These are phyloP conservation scores for Exophiala lecanii-corni DNA, from an alignment of 2,329 filamentous ascomycete genomes.

Conservation along the genomic window DNA sequence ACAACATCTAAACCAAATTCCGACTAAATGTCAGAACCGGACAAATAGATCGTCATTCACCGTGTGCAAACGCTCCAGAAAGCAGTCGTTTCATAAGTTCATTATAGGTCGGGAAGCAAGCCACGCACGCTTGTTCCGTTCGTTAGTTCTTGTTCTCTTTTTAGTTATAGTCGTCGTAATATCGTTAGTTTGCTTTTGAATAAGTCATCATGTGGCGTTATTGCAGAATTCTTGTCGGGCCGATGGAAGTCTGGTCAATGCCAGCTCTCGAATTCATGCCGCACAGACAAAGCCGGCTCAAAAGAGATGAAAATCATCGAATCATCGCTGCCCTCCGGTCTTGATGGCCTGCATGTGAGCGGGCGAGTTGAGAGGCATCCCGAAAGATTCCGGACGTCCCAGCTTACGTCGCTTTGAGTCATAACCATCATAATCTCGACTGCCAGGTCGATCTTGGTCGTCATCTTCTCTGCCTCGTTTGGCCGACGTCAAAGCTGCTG, in stretches of 20 bases:
- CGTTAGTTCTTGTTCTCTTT: constrained; percentile 26
- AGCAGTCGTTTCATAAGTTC: constrained; percentile 27
- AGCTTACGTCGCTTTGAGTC: constrained; percentile 76
- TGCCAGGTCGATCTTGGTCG: constrained; percentile 61
- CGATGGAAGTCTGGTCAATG: constrained; percentile 6
- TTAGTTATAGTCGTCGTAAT: constrained; percentile 23
- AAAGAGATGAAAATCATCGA: constrained; percentile 8
- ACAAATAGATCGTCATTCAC: constrained; percentile 16
- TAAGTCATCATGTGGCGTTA: constrained; percentile 20
- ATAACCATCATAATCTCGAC: constrained; percentile 54
- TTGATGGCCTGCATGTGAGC: constrained; percentile 41
- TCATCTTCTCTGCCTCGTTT: constrained; percentile 64
- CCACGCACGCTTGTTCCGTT: constrained; percentile 23
- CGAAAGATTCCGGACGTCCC: constrained; percentile 50
- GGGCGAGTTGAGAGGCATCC: constrained; percentile 40
- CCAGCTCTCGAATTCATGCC: constrained; percentile 13
- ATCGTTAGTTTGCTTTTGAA: constrained; percentile 26
- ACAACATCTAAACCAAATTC: constrained; percentile 19
- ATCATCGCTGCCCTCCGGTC: constrained; percentile 32
- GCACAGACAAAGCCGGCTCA: constrained; percentile 9
- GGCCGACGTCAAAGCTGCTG: constrained; percentile 54
- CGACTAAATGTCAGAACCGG: constrained; percentile 9
- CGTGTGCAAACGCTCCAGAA: constrained; percentile 19
- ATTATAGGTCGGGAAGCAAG: constrained; percentile 22
- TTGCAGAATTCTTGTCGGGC: constrained; percentile 11